phyloP scores from a whole-genome alignment of 768 basidiomycete genomes.

The Trametes cubensis region DNA sequence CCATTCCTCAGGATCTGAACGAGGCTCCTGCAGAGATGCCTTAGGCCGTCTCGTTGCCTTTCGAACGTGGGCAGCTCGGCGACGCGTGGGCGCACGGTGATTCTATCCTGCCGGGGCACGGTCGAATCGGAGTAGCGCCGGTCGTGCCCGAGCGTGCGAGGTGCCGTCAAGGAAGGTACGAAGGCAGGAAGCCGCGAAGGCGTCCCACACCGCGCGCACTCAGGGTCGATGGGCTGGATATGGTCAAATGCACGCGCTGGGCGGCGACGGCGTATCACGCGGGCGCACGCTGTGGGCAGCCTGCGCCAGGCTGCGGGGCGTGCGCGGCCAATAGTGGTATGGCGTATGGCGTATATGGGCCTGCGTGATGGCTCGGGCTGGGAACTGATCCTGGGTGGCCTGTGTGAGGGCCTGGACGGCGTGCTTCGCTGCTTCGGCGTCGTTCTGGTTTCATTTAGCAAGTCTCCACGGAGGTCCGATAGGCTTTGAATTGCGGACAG shows the following conservation, averaged over 20 bases:
- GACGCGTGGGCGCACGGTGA: background rate
- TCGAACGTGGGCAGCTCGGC: no score
- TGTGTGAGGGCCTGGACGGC: background rate
- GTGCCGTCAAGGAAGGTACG: constrained; percentile 6
- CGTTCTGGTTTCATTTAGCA: constrained; percentile 12
- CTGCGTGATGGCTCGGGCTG: no score
- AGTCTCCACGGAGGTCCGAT: constrained; percentile 17
- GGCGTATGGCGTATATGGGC: no score
- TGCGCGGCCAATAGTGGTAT: no score
- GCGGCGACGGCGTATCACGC: background rate
- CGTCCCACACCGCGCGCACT: constrained; percentile 3
- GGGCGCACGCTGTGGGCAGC: background rate
- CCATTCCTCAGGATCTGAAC: no score
- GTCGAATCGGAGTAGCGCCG: background rate
- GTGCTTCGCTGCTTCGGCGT: background rate
- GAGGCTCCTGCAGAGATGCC: no score
- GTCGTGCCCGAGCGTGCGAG: constrained; percentile 1
- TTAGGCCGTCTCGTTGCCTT: no score
- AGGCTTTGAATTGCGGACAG: constrained; percentile 2
- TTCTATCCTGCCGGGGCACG: background rate
- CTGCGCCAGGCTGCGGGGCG: no score
- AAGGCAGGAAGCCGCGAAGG: background rate
- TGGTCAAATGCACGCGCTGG: constrained; percentile 12
- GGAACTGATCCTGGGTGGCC: no score
- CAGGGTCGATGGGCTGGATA: constrained; percentile 21